These are phyloP conservation scores for Polytrichum formosum DNA, from an alignment of 225 moss, liverwort and hornwort species.

Conservation along the genomic window DNA sequence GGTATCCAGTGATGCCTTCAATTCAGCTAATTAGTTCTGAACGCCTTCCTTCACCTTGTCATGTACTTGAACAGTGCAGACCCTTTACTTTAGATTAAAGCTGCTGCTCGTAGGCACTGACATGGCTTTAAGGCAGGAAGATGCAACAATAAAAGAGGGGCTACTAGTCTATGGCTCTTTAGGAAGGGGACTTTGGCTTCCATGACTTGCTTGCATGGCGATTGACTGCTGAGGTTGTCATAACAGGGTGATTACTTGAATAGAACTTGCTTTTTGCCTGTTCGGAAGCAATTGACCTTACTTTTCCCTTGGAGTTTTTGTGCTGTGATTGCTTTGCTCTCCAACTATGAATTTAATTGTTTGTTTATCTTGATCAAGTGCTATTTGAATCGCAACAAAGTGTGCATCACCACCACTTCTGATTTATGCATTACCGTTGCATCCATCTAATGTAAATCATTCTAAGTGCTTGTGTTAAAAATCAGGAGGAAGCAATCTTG, in stretches of 20 bases:
- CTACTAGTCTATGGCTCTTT: slow-evolving; percentile 14
- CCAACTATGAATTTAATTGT: no score
- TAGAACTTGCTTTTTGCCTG: not conserved
- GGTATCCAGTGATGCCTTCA: no score
- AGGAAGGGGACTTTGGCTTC: slow-evolving; percentile 34
- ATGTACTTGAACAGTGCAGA: not conserved
- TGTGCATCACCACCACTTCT: no score
- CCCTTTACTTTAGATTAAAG: not conserved
- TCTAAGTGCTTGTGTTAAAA: no score
- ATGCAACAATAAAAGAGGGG: slow-evolving; percentile 26
- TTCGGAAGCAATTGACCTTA: no score
- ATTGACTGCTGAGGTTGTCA: slow-evolving; percentile 38
- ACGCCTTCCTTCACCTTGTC: not conserved
- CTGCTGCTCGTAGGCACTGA: not conserved
- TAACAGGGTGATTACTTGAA: slow-evolving; percentile 29
- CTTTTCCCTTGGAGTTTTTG: no score
- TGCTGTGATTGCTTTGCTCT: no score
- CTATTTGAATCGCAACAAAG: no score
- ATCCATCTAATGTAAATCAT: no score
- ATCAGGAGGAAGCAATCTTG: no score
- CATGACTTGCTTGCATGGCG: slow-evolving; percentile 17
- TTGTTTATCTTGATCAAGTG: no score
- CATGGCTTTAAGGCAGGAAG: not conserved
- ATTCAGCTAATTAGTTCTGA: not conserved
- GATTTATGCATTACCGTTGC: no score